Evolutionary conservation across 768 basidiomycete genomes (phyloP).

Genomic region (Mycena pura): DNA sequence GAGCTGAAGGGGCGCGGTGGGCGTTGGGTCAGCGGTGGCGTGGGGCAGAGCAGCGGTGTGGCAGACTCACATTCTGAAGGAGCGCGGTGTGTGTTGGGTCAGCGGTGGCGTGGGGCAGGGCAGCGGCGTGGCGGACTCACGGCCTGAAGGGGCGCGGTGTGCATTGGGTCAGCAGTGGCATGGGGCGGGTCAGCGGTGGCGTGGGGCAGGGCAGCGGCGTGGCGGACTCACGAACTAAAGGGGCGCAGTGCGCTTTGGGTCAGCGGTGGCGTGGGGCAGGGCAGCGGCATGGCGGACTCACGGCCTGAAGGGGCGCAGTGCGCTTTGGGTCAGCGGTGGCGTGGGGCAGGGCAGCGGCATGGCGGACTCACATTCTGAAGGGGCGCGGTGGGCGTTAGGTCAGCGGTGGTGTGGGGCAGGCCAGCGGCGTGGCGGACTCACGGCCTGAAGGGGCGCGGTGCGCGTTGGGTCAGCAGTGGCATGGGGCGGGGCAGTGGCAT

Average conservation of each 20-base stretch:
- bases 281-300: background rate
- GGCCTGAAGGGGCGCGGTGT: background rate
- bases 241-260: background rate
- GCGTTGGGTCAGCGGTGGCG: background rate
- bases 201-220: background rate
- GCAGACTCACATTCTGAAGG: background rate
- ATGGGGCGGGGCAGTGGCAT: background rate
- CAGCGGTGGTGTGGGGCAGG: background rate
- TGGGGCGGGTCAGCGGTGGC: too few relatives aligned
- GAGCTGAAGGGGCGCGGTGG: background rate
- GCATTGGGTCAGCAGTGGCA: background rate
- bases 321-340: background rate
- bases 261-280: background rate
- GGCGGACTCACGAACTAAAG: background rate
- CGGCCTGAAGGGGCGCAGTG: background rate
- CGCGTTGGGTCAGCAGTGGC: background rate
- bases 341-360: background rate
- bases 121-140: background rate
- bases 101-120: background rate
- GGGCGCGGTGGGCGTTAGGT: background rate
- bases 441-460: background rate
- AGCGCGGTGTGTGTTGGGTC: background rate
- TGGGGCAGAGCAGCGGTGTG: background rate
- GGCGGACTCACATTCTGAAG: background rate
- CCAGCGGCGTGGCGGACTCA: background rate